A percentile compares a stretch with the other conserved stretches of the same genome.
These are phyloP conservation scores for Aristolochia contorta DNA, from an alignment of 164 flowering plant genomes.

Conservation along the genomic window DNA sequence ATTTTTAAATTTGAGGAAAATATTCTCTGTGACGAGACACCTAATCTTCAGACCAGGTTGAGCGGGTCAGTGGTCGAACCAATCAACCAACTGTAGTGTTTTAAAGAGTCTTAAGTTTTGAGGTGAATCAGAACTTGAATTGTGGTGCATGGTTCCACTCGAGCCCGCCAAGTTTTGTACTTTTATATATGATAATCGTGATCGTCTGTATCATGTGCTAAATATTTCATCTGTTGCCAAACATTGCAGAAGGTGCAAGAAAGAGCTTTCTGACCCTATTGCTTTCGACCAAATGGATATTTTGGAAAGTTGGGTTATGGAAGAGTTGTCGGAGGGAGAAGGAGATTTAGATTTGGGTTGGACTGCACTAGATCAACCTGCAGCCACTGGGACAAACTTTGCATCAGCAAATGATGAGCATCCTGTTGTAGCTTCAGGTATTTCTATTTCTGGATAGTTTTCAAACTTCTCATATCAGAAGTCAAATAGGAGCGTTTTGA, in stretches of 20 bases:
- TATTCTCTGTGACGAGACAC: too few species aligned
- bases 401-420: not conserved
- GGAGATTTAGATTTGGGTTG: slow-evolving; percentile 38
- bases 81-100: too few species aligned
- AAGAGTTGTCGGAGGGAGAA: slow-evolving; percentile 27
- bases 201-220: not conserved
- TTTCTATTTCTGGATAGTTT: not conserved
- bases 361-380: slow-evolving; percentile 42
- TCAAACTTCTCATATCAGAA: not conserved
- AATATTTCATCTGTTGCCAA: slow-evolving; percentile 2
- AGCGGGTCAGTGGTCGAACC: too few species aligned
- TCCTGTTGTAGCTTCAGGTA: not conserved
- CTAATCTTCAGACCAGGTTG: too few species aligned
- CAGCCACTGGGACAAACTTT: slow-evolving; percentile 17
- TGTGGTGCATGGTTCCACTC: too few species aligned
- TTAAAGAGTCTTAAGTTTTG: too few species aligned
- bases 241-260: slow-evolving; percentile 22
- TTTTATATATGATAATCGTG: not conserved
- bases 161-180: not conserved
- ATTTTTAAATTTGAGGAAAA: too few species aligned
- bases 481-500: too few species aligned
- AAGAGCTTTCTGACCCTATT: slow-evolving; percentile 36
- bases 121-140: too few species aligned
- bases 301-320: slow-evolving; percentile 59
- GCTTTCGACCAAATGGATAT: slow-evolving; percentile 27